These are phyloP conservation scores for Tolypocladium amazonense DNA, from an alignment of 2,329 filamentous ascomycete species.

Conservation along the genomic window DNA sequence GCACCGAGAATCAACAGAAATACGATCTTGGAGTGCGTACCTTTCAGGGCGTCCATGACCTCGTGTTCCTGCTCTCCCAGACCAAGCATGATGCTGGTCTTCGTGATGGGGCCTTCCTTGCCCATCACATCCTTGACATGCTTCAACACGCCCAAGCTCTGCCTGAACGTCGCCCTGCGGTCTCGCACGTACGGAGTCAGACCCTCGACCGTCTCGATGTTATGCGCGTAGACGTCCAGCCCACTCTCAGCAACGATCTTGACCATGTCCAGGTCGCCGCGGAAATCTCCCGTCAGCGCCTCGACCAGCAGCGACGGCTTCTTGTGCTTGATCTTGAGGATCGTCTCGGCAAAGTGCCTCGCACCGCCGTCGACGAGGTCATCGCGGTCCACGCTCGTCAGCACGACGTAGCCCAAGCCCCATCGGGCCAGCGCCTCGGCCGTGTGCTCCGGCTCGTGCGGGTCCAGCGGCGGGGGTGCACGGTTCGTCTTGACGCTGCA, in stretches of 20 bases:
- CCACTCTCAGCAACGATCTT: slow-evolving; percentile 74
- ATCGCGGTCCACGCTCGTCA: slow-evolving; percentile 90
- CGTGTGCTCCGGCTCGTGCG: slow-evolving; percentile 93
- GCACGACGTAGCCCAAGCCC: slow-evolving; percentile 91
- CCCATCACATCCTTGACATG: slow-evolving; percentile 68
- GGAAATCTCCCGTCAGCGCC: slow-evolving; percentile 79
- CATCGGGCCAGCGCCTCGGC: slow-evolving; percentile 86
- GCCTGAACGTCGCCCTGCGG: slow-evolving; percentile 77
- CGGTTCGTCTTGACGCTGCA: slow-evolving; percentile 91
- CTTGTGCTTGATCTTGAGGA: slow-evolving; percentile 85
- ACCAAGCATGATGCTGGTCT: slow-evolving; percentile 95
- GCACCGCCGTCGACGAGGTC: slow-evolving; percentile 85
- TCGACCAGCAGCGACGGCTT: slow-evolving; percentile 69
- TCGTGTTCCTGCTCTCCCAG: slow-evolving; percentile 86
- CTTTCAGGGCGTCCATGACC: slow-evolving; percentile 64
- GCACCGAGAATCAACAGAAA: neutral
- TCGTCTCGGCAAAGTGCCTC: slow-evolving; percentile 83
- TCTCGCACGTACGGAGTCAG: slow-evolving; percentile 87
- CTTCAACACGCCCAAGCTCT: slow-evolving; percentile 69
- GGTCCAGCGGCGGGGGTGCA: slow-evolving; percentile 68
- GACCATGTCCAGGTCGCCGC: slow-evolving; percentile 80
- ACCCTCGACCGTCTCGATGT: slow-evolving; percentile 88
- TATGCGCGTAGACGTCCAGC: slow-evolving; percentile 93
- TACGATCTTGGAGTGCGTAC: slow-evolving; percentile 26
- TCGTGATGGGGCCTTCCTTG: slow-evolving; percentile 74